Evolutionary conservation across 306 rosid species (phyloP), one percentile per base, ranked within the genome.

Genomic region (Castanopsis chinensis): DNA sequence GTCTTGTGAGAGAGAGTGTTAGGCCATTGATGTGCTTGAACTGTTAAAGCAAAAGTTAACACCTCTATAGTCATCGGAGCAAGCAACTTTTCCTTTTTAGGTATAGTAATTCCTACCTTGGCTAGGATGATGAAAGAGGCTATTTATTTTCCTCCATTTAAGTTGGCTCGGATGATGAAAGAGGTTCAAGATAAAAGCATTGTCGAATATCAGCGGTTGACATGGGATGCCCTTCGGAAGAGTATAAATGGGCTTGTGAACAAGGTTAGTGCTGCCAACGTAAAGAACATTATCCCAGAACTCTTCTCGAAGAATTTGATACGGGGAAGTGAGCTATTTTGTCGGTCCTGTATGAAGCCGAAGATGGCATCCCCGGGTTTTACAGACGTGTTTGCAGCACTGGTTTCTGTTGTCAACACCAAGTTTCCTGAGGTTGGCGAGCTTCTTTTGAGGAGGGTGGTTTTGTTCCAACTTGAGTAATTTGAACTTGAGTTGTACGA

Each of bases 171-270:
- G 70, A 94, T 92, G 97, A 90, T 94, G 95, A 89, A 90, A 72
- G 92, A 92, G 78, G 97, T 92, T 17, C 74, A 94, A 27, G 99
- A 94, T 56, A 94, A 94, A 81, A 90, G 95, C 74, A 92, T 97
- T 52, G 63, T 83, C 9, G 94, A 92, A 69, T 94, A 94, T 81
- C 99, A 94, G 72, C 80, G 97, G 9, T 78, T 94, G 79, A 94
- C 97, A n/a, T 94, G 97, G 97, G 99, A 94, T 84, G 97, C 97
- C 59, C 87, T 94, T 18, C 87, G 97, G 37, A 92, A 94, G 93
- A 95, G 98, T 64, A 95, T 95, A 56, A 95, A 95, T 73, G 97
- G 97, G 20, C 89, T 95, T 65, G 98, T 95, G 20, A 95, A 95
- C 88, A 95, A 95, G 89, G 99, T 91, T 60, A 95, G 92, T 72